These are phyloP conservation scores for Wickerhamiella lipophila DNA, from an alignment of 805 yeast genomes.

Conservation along the genomic window DNA sequence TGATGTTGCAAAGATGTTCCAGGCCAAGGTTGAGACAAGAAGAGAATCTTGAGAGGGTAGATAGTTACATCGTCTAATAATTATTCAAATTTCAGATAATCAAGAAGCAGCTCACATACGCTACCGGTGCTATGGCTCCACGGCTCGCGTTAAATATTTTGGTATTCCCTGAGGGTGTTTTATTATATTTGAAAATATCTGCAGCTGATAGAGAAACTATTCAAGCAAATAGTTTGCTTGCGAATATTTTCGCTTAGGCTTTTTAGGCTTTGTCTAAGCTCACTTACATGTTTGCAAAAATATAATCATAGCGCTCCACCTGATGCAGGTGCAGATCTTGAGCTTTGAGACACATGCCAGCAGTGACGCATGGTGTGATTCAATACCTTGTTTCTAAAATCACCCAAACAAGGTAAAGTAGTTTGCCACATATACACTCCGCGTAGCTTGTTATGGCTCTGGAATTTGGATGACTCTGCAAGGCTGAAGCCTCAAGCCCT, in stretches of 20 bases:
- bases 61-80: not conserved
- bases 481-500: not conserved
- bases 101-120: not conserved
- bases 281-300: not conserved
- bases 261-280: conserved; percentile 1
- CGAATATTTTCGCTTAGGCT: not conserved
- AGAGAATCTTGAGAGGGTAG: not conserved
- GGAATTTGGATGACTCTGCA: too few species aligned
- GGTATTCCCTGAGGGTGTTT: not conserved
- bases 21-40: too few species aligned
- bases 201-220: not conserved
- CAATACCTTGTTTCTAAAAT: not conserved
- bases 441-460: too few species aligned
- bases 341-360: conserved; percentile 3
- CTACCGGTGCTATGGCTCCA: not conserved
- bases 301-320: not conserved
- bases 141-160: not conserved
- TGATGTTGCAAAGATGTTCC: too few species aligned
- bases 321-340: not conserved
- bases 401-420: not conserved
- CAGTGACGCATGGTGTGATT: conserved; percentile 3
- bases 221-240: not conserved
- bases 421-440: too few species aligned
- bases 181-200: not conserved
- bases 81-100: not conserved